These are phyloP conservation scores for Ichthyophthirius multifiliis DNA, from an alignment of 169 alveolate genomes.

Conservation along the genomic window DNA sequence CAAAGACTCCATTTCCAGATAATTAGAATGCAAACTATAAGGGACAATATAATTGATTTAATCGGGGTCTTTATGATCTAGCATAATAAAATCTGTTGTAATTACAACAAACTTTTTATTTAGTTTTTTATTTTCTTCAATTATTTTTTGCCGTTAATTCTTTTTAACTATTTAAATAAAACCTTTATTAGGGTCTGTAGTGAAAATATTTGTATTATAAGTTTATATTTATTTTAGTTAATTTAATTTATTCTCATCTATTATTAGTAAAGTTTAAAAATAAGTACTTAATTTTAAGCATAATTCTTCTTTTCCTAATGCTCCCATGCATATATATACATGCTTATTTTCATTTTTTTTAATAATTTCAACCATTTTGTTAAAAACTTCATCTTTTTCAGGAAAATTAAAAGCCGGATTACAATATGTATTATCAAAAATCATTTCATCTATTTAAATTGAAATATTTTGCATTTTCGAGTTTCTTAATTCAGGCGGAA, in stretches of 20 bases:
- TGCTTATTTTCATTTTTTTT: slow-evolving; percentile 41
- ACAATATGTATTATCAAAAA: slow-evolving; percentile 76
- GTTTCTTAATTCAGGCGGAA: slow-evolving; percentile 19
- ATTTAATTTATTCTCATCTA: slow-evolving; percentile 50
- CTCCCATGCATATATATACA: slow-evolving; percentile 53
- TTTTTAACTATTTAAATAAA: slow-evolving; percentile 46
- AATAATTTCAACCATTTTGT: slow-evolving; percentile 44
- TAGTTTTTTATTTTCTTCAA: slow-evolving; percentile 20
- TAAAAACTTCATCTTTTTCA: slow-evolving; percentile 45
- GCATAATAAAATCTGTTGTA: slow-evolving; percentile 55
- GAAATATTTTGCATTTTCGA: neutral
- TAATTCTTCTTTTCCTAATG: slow-evolving; percentile 70
- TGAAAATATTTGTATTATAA: slow-evolving; percentile 50
- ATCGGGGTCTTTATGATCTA: slow-evolving; percentile 52
- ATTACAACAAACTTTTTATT: slow-evolving; percentile 51
- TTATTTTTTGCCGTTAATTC: slow-evolving; percentile 13
- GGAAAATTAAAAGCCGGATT: slow-evolving; percentile 69
- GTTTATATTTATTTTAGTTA: slow-evolving; percentile 40
- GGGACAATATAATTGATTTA: slow-evolving; percentile 47
- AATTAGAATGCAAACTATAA: slow-evolving; percentile 69
- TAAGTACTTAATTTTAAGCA: slow-evolving; percentile 46
- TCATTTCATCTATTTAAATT: slow-evolving; percentile 45
- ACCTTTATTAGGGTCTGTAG: slow-evolving; percentile 52
- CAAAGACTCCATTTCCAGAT: slow-evolving; percentile 52
- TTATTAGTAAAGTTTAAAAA: slow-evolving; percentile 62